phyloP scores from a whole-genome alignment of 805 yeast genomes.

The Candida wancherniae region DNA sequence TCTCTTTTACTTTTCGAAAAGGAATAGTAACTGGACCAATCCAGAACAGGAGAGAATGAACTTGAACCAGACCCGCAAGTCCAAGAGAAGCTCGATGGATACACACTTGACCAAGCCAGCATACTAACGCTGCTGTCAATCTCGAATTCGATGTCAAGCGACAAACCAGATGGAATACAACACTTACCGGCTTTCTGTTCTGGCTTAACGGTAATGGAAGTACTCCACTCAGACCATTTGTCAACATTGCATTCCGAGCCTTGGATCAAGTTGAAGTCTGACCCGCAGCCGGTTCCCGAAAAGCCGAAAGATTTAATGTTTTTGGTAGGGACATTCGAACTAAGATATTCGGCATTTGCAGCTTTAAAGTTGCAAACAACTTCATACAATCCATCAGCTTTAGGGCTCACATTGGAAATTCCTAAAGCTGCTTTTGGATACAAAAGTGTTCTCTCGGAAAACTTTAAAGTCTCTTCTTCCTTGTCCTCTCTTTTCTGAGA shows the following conservation, averaged over 20 bases:
- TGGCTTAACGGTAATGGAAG: conserved; percentile 6
- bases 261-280: conserved; percentile 6
- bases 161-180: conserved; percentile 6
- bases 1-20: conserved; percentile 4
- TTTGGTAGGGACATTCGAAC: conserved; percentile 1
- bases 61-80: conserved; percentile 1
- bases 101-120: conserved; percentile 5
- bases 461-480: neutral
- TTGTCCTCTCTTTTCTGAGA: conserved; percentile 4
- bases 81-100: conserved; percentile 3
- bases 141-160: conserved; percentile 4
- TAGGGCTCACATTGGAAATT: conserved; percentile 3
- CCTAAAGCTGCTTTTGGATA: conserved; percentile 8
- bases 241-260: conserved; percentile 1
- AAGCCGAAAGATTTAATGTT: conserved; percentile 3
- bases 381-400: conserved; percentile 4
- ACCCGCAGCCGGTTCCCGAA: conserved; percentile 5
- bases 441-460: too few relatives aligned
- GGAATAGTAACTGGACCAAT: conserved; percentile 2
- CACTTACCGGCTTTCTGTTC: conserved; percentile 6
- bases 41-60: conserved; percentile 1
- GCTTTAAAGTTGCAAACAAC: conserved; percentile 7
- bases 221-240: conserved; percentile 7
- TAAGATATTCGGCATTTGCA: conserved; percentile 4
- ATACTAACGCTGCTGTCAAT: conserved; percentile 1